Evolutionary conservation across 768 basidiomycete species (phyloP), one percentile per base, ranked within the genome.

Genomic region (Daedaleopsis sinensis): DNA sequence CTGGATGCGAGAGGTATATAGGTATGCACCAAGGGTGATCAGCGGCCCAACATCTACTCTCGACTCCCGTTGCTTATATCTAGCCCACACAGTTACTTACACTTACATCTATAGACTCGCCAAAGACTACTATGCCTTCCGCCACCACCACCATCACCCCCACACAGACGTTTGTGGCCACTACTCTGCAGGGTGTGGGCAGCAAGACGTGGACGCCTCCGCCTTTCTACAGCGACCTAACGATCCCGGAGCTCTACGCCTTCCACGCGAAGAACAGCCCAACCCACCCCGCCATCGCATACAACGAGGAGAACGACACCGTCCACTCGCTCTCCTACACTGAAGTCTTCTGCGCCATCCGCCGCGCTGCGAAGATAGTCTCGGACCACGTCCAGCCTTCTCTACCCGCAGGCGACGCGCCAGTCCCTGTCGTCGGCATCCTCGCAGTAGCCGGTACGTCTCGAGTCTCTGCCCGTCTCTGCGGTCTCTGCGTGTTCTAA

Each of bases 181-280:
- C 13, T 9, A 49, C 47, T 8, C 21, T 11, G 47, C 47, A 49
- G 21, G 47, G 47, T 13, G 47, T 24, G 19, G 23, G 23, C 21
- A 49, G 65, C 57, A 56, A 53, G 39, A 75, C 76, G 6, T 79
- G 78, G 65, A 57, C 19, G 7, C 61, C 65, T 12, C 77, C 79
- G 2, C 71, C 73, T 0, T 65, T 78, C 18, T 74, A 77, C 58
- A 72, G 72, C 44, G 67, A 68, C 6, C 53, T 77, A 12, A 71
- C 71, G 5, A 39, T 79, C 0, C 73, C 76, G 4, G 68, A 79
- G 61, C 54, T 79, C 12, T 74, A 68, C 42, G 79, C 78, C 32
- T 78, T 70, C 68, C 74, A 79, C 51, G 56, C 59, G 2, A 53
- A 67, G 32, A 62, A 77, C 52, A 70, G 65, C n/a, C 68, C 75